phyloP scores from a whole-genome alignment of 176 grass and related monocot species.

The Avena sativa region DNA sequence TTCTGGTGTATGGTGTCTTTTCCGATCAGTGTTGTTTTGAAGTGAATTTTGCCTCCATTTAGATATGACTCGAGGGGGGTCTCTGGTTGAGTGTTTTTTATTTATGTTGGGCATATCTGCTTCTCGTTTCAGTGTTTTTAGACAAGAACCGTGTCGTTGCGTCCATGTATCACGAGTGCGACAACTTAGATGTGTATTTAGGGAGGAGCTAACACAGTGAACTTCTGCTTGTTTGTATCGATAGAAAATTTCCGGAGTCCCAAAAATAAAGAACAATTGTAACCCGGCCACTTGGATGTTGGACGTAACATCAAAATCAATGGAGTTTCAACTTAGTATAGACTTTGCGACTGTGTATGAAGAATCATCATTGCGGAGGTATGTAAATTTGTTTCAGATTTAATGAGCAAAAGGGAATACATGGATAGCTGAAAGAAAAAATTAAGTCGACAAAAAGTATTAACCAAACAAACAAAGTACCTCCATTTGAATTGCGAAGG shows the following conservation, averaged over 20 bases:
- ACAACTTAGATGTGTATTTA: background rate
- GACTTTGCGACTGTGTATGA: constrained; percentile 51
- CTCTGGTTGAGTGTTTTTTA: background rate
- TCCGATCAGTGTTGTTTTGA: background rate
- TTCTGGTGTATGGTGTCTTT: background rate
- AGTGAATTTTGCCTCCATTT: background rate
- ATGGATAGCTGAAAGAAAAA: background rate
- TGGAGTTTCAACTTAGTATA: constrained; percentile 54
- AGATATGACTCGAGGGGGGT: background rate
- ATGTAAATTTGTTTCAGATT: background rate
- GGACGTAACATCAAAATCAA: constrained; percentile 61
- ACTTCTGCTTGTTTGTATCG: background rate
- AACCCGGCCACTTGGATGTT: constrained; percentile 89
- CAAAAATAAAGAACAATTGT: constrained; percentile 56
- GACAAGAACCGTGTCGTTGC: background rate
- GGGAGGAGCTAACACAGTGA: background rate
- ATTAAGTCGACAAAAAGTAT: background rate
- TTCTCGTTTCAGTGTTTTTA: background rate
- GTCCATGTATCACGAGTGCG: background rate
- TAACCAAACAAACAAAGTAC: background rate
- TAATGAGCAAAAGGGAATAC: background rate
- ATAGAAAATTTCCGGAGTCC: constrained; percentile 52
- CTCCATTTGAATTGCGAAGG: background rate
- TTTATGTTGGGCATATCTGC: background rate
- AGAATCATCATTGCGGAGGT: constrained; percentile 8